phyloP scores from a whole-genome alignment of 1,139 yeast species.

The Lodderomyces margitis region DNA sequence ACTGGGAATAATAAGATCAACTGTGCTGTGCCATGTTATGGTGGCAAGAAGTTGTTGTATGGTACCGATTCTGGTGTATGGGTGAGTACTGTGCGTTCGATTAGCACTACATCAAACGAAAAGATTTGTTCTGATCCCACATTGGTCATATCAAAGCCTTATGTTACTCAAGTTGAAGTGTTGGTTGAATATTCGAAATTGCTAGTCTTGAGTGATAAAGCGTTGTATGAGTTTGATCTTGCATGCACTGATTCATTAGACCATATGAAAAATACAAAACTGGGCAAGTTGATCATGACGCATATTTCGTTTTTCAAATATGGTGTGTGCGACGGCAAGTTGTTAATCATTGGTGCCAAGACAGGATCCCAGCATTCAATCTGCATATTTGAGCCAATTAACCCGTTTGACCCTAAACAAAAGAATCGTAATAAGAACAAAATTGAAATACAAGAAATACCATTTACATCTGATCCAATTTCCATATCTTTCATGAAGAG shows the following conservation, averaged over 20 bases:
- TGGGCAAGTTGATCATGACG: slow-evolving; percentile 75
- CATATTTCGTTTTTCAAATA: slow-evolving; percentile 89
- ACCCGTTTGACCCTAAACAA: slow-evolving; percentile 56
- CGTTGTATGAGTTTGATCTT: slow-evolving; percentile 78
- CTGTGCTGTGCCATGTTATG: slow-evolving; percentile 93
- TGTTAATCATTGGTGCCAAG: slow-evolving; percentile 87
- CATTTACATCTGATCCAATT: slow-evolving; percentile 84
- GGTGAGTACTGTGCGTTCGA: slow-evolving; percentile 61
- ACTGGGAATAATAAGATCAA: slow-evolving; percentile 71
- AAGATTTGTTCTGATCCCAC: slow-evolving; percentile 68
- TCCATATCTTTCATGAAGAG: slow-evolving; percentile 88
- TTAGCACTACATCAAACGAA: slow-evolving; percentile 43
- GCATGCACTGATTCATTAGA: slow-evolving; percentile 66
- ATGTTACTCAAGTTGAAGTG: slow-evolving; percentile 87
- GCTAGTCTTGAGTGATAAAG: slow-evolving; percentile 79
- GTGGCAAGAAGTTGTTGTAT: slow-evolving; percentile 84
- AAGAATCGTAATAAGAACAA: slow-evolving; percentile 61
- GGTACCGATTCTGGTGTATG: slow-evolving; percentile 94
- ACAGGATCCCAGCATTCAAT: slow-evolving; percentile 73
- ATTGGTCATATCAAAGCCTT: slow-evolving; percentile 71
- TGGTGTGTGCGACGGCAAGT: slow-evolving; percentile 87
- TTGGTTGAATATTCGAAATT: slow-evolving; percentile 88
- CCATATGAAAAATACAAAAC: slow-evolving; percentile 64
- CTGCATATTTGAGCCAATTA: slow-evolving; percentile 78
- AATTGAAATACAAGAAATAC: slow-evolving; percentile 70